Conservation (phyloP, 2,329 filamentous ascomycete genomes). For the Penicillium sp. region DNA sequence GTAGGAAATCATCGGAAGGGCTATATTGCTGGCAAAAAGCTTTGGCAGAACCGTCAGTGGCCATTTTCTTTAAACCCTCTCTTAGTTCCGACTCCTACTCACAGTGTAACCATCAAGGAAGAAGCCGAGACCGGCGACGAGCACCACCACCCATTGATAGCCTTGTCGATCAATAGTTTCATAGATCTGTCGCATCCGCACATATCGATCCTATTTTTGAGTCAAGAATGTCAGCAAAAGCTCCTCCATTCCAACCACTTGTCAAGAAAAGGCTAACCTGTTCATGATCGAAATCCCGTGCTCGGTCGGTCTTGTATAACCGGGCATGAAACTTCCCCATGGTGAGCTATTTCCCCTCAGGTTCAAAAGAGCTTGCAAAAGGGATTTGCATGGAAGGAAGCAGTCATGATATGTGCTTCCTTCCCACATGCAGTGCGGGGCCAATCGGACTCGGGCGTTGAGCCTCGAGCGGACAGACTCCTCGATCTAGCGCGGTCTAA, state of each 20-base stretch:
- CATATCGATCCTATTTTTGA: constrained; percentile 36
- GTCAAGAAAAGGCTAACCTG: constrained; percentile 27
- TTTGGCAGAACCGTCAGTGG: constrained; percentile 11
- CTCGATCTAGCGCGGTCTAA: neutral
- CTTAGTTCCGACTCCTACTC: constrained; percentile 1
- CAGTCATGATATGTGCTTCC: neutral
- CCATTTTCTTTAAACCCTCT: neutral
- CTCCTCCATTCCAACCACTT: constrained; percentile 8
- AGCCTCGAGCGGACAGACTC: neutral
- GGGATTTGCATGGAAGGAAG: neutral
- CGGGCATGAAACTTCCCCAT: constrained; percentile 39
- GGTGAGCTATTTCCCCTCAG: neutral
- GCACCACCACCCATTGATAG: constrained; percentile 45
- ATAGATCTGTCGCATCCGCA: constrained; percentile 46
- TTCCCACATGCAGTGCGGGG: constrained; percentile 1
- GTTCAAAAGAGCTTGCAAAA: constrained; percentile 1
- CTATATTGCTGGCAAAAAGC: constrained; percentile 52
- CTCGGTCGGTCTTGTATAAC: constrained; percentile 46
- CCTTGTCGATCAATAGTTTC: constrained; percentile 45
- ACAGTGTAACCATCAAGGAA: constrained; percentile 50
- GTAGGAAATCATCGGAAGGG: constrained; percentile 50
- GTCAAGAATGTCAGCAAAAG: neutral
- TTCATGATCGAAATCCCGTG: constrained; percentile 46
- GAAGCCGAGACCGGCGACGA: constrained; percentile 52
- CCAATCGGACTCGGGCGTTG: constrained; percentile 12